These are phyloP conservation scores for Colletotrichum sp. DNA, from an alignment of 2,329 filamentous ascomycete genomes.

Conservation along the genomic window DNA sequence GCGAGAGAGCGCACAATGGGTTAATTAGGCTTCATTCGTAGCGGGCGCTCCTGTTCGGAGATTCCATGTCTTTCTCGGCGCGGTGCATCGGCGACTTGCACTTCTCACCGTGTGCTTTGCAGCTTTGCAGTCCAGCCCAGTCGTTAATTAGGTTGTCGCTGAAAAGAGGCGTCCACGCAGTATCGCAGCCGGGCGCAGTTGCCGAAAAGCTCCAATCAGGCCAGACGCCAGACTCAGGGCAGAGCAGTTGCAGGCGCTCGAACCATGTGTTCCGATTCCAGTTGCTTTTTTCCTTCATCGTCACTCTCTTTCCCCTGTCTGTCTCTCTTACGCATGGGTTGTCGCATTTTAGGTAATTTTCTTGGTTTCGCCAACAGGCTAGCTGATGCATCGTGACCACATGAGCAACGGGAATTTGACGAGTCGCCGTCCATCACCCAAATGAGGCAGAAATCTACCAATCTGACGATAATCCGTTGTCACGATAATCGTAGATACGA, in stretches of 20 bases:
- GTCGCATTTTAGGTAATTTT: not conserved
- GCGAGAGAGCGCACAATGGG: not conserved
- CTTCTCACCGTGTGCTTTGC: not conserved
- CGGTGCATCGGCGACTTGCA: not conserved
- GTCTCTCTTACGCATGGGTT: not conserved
- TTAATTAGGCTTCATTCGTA: not conserved
- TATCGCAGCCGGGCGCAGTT: not conserved
- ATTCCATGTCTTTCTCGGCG: not conserved
- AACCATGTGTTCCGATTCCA: constrained; percentile 12
- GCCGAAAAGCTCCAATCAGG: not conserved
- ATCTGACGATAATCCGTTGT: not conserved
- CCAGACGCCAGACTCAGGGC: not conserved
- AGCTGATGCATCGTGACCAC: not conserved
- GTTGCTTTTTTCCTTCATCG: not conserved
- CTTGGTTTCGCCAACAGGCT: not conserved
- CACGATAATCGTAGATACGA: not conserved
- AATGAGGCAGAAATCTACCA: not conserved
- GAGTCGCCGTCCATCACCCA: not conserved
- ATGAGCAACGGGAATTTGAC: not conserved
- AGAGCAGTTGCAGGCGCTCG: constrained; percentile 17
- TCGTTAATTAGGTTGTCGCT: not conserved
- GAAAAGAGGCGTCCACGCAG: not conserved
- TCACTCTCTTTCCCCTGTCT: not conserved
- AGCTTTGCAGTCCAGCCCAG: not conserved
- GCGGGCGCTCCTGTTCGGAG: not conserved